Conservation (phyloP, 225 moss, liverwort and hornwort genomes). For the Pseudisothecium myosuroides region DNA sequence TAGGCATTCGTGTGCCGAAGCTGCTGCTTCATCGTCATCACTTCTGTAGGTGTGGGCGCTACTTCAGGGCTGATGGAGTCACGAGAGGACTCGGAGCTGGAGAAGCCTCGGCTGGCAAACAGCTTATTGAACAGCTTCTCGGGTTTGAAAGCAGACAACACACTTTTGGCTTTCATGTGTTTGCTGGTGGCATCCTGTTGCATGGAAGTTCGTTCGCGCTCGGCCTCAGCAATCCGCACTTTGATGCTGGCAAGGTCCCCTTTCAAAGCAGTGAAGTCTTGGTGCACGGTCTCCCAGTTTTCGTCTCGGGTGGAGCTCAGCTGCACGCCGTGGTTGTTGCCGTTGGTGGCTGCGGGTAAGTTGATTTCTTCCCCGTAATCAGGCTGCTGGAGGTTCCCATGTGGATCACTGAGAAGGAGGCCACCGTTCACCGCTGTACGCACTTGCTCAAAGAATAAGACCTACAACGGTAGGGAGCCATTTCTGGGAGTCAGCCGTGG, state of each 20-base stretch:
- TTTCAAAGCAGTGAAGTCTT: conserved; percentile 81
- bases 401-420: conserved; percentile 42
- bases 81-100: conserved; percentile 46
- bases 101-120: conserved; percentile 45
- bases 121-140: conserved; percentile 41
- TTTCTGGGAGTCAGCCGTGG: neutral
- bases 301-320: conserved; percentile 36
- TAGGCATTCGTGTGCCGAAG: conserved; percentile 22
- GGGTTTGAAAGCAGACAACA: conserved; percentile 33
- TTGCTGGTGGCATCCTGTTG: conserved; percentile 33
- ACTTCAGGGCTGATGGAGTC: conserved; percentile 39
- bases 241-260: conserved; percentile 84
- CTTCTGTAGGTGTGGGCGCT: conserved; percentile 1
- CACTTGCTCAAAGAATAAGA: conserved; percentile 90
- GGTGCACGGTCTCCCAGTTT: conserved; percentile 73
- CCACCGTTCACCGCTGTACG: conserved; percentile 69
- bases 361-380: conserved; percentile 37
- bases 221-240: conserved; percentile 77
- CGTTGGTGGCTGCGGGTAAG: conserved; percentile 20
- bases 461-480: conserved; percentile 10
- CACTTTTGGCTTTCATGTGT: conserved; percentile 35
- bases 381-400: conserved; percentile 37
- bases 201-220: conserved; percentile 47
- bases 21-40: conserved; percentile 29
- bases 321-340: conserved; percentile 10